Evolutionary conservation across 2,329 filamentous ascomycete species (phyloP).

Genomic region (Botrytis cinerea): DNA sequence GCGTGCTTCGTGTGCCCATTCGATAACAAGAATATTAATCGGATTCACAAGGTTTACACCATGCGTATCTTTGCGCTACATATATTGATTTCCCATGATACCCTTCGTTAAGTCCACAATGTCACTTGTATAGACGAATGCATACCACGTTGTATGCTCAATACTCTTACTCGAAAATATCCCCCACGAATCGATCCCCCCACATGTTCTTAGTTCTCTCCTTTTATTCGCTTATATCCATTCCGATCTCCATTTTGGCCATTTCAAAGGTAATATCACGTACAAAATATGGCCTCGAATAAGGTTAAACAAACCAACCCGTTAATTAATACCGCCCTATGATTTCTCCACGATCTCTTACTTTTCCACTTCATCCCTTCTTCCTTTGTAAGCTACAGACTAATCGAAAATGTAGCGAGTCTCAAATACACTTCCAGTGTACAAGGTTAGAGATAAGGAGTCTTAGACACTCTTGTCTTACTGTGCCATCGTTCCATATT

Average conservation of each 20-base stretch:
- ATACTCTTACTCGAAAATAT: neutral
- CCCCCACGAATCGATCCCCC: slow-evolving; percentile 3
- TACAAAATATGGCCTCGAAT: neutral
- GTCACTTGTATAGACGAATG: neutral
- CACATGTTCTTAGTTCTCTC: neutral
- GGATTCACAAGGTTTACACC: neutral
- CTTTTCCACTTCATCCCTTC: neutral
- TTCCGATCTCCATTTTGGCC: neutral
- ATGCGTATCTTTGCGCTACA: neutral
- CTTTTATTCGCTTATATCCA: slow-evolving; percentile 12
- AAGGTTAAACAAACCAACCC: neutral
- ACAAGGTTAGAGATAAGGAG: neutral
- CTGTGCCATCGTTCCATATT: neutral
- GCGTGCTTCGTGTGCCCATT: neutral
- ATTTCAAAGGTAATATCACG: no score
- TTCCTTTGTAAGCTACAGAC: neutral
- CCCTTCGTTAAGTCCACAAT: neutral
- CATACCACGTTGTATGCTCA: no score
- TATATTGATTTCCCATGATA: neutral
- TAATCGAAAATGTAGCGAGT: neutral
- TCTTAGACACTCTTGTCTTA: neutral
- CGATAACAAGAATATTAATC: neutral
- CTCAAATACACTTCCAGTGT: neutral
- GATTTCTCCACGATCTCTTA: neutral
- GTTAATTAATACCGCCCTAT: neutral